These are phyloP conservation scores for Colletotrichum aenigma DNA, from an alignment of 2,329 filamentous ascomycete species.

Conservation along the genomic window DNA sequence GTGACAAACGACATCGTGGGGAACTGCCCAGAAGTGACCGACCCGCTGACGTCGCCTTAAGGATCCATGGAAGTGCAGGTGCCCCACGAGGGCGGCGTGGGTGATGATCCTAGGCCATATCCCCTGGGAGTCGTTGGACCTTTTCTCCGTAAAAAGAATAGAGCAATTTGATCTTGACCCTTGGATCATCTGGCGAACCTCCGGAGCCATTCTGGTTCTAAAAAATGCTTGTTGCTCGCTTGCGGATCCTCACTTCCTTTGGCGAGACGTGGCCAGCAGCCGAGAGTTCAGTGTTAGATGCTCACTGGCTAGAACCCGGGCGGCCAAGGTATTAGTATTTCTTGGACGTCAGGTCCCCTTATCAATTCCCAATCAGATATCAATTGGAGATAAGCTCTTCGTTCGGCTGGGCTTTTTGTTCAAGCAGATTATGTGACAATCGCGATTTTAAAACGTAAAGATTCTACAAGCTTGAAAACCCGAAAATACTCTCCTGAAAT, in stretches of 20 bases:
- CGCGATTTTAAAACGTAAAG: not conserved
- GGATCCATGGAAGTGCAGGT: not conserved
- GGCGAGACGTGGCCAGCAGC: not conserved
- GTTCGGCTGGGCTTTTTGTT: fast-evolving
- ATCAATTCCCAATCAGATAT: conserved; percentile 10
- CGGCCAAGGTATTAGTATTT: conserved; percentile 10
- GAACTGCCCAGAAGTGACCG: not conserved
- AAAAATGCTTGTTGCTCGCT: not conserved
- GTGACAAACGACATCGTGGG: not conserved
- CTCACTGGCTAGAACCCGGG: not conserved
- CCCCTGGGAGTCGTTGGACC: not conserved
- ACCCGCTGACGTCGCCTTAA: not conserved
- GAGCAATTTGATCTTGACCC: fast-evolving
- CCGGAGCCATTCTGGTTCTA: not conserved
- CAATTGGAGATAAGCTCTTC: not conserved
- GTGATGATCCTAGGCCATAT: not conserved
- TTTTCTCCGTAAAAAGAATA: not conserved
- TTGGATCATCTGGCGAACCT: not conserved
- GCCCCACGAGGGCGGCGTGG: not conserved
- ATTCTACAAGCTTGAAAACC: fast-evolving
- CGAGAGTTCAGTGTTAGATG: not conserved
- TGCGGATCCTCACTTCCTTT: not conserved
- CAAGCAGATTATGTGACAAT: not conserved
- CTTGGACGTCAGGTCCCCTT: conserved; percentile 8
- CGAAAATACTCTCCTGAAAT: not conserved